Percentiles rank a stretch among this genome's conserved stretches.
These are phyloP conservation scores for Solanum ahanhuiri DNA, from an alignment of 257 asterid genomes.

Conservation along the genomic window DNA sequence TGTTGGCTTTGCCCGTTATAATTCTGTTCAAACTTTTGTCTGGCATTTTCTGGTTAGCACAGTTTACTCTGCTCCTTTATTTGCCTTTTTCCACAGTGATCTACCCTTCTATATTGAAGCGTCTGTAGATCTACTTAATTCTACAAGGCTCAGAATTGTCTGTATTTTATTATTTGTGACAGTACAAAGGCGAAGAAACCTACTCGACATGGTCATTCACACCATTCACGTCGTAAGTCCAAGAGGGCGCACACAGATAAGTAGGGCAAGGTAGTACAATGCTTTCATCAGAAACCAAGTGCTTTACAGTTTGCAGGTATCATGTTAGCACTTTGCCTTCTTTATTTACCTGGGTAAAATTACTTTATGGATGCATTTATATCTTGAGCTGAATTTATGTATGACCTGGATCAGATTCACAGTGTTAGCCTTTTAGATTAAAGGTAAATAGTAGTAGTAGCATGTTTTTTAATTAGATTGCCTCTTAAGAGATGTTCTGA, in stretches of 20 bases:
- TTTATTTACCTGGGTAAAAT: not conserved
- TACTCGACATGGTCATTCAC: slow-evolving; percentile 19
- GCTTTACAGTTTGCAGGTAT: not conserved
- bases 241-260: slow-evolving; percentile 36
- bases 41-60: slow-evolving; percentile 46
- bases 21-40: slow-evolving; percentile 31
- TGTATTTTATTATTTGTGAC: slow-evolving; percentile 7
- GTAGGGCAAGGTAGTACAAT: not conserved
- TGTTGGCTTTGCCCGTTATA: slow-evolving; percentile 64
- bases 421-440: not conserved
- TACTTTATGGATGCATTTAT: not conserved
- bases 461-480: not conserved
- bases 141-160: not conserved
- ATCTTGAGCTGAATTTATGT: not conserved
- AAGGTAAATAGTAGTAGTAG: not conserved
- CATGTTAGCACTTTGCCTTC: not conserved
- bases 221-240: slow-evolving; percentile 32
- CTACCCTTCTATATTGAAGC: not conserved
- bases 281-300: not conserved
- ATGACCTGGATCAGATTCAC: not conserved
- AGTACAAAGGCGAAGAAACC: slow-evolving; percentile 33
- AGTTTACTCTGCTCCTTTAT: not conserved
- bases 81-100: not conserved
- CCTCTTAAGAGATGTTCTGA: not conserved
- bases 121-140: not conserved